Conservation (phyloP, 2,329 filamentous ascomycete species). For the Ophiognomonia clavigignenti-juglandacearum region DNA sequence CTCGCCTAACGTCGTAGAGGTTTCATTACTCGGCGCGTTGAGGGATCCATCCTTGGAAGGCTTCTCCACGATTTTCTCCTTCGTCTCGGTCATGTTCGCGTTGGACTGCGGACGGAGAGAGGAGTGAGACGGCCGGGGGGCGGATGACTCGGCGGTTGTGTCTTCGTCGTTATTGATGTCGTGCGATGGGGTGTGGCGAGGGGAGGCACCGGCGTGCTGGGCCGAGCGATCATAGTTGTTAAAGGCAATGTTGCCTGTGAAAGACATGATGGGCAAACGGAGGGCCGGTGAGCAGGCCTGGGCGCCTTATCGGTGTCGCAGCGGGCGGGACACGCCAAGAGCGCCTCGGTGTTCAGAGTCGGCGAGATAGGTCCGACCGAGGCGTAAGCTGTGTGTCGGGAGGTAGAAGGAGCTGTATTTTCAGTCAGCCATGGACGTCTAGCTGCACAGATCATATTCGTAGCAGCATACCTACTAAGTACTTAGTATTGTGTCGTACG, state of each 20-base stretch:
- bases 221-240: slow-evolving; percentile 46
- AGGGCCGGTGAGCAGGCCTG: too few species aligned
- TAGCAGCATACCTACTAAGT: too few species aligned
- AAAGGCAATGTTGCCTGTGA: slow-evolving; percentile 35
- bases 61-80: slow-evolving; percentile 6
- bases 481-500: too few species aligned
- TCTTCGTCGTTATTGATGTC: slow-evolving; percentile 22
- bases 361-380: background rate
- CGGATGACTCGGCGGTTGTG: slow-evolving; percentile 1
- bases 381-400: too few species aligned
- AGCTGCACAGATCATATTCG: too few species aligned
- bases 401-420: too few species aligned
- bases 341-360: too few species aligned
- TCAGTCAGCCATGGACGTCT: too few species aligned
- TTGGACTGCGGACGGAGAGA: background rate
- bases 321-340: too few species aligned
- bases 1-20: slow-evolving; percentile 17
- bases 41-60: slow-evolving; percentile 2
- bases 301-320: too few species aligned
- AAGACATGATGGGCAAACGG: slow-evolving; percentile 34
- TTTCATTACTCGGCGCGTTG: slow-evolving; percentile 14
- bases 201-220: slow-evolving; percentile 35
- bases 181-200: slow-evolving; percentile 19
- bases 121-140: background rate
- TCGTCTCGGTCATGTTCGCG: slow-evolving; percentile 5